Evolutionary conservation across 352 stramenopile species (phyloP).

Genomic region (Globisporangium iwayamae): DNA sequence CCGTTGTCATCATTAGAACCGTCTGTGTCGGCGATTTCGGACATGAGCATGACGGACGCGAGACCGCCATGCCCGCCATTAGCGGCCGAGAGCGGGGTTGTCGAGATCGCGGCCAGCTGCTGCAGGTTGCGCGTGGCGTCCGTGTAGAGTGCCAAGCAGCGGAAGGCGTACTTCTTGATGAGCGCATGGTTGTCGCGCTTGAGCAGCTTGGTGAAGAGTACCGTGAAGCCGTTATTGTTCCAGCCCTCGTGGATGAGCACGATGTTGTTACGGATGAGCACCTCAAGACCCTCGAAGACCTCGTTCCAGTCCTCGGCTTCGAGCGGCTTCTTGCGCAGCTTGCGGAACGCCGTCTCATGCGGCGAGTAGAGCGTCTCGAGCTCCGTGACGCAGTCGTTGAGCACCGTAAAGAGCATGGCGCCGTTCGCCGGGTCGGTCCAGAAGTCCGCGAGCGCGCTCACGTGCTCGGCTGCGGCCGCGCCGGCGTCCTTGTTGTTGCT

Average conservation of each 20-base stretch:
- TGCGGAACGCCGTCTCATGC: slow-evolving; percentile 79
- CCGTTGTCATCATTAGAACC: slow-evolving; percentile 34
- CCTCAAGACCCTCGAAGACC: slow-evolving; percentile 83
- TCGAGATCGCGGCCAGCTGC: slow-evolving; percentile 48
- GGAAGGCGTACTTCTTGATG: slow-evolving; percentile 89
- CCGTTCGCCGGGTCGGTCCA: slow-evolving; percentile 70
- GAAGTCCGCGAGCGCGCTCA: slow-evolving; percentile 58
- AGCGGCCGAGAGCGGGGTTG: slow-evolving; percentile 14
- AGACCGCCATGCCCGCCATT: slow-evolving; percentile 19
- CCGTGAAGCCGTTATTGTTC: slow-evolving; percentile 77
- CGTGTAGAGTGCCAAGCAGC: slow-evolving; percentile 78
- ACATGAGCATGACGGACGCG: slow-evolving; percentile 38
- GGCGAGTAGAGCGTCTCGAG: slow-evolving; percentile 81
- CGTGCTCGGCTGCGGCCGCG: slow-evolving; percentile 35
- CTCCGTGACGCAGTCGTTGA: slow-evolving; percentile 80
- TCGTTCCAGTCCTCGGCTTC: slow-evolving; percentile 88
- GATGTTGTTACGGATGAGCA: slow-evolving; percentile 75
- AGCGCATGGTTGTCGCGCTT: slow-evolving; percentile 84
- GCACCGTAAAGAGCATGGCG: slow-evolving; percentile 69
- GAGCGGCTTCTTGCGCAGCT: slow-evolving; percentile 74
- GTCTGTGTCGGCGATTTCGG: slow-evolving; percentile 30
- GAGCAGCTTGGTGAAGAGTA: slow-evolving; percentile 83
- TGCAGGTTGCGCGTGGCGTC: slow-evolving; percentile 72
- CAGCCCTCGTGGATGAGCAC: slow-evolving; percentile 67
- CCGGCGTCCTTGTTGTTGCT: slow-evolving; percentile 31